Base-by-base conservation (phyloP, 2,329 filamentous ascomycete genomes). In the Penicillium sp. region DNA sequence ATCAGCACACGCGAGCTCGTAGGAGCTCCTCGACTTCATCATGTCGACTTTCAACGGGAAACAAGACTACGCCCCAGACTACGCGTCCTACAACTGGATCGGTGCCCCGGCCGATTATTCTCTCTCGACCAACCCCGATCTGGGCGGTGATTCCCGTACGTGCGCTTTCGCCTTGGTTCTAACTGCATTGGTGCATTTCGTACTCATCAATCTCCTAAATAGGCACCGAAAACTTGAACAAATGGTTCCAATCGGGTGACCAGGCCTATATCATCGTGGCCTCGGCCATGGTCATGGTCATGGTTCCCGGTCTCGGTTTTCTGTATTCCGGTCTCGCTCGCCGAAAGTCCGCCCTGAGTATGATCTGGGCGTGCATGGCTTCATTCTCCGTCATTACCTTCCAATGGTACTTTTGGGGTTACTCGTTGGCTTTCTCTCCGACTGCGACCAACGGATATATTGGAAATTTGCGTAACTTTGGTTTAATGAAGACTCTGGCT, bases 331-430 rank as follows among this genome's bases (percentile, higher is more conserved):
- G 94, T 62, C 87, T 97, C 62, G 93, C 94, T n/a, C 88, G 94
- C 62, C 85, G 94, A 80, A 99, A 99, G 80, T 97, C 94, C 5
- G 94, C 94, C 28, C 83, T 99, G 41, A 96, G 91, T 59, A 88
- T 97, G 80, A 94, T 99, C 68, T 97, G 92, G 90, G 91, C 93
- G 13, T 91, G 88, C 76, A 95, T 99, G 89, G 93, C 88, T 72
- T 94, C 91, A 43, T 88, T 88, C 70, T 92, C 89, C 44, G 86
- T 97, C 69, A 82, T 96, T 71, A 88, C 89, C 51, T 96, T 99
- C 79, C 94, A 99, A 78, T 99, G 94, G 94, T 97, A 96, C 70
- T 96, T 99, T 74, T 97, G 94, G 93, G 94, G 94, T 34, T 99
- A 96, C 75, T 96, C 93, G 13, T 81, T 99, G 56, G 92, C 93